A percentile compares a stretch with the other conserved stretches of the same genome.
phyloP scores from a whole-genome alignment of 2,329 filamentous ascomycete species.

The Pseudonectria buxi region DNA sequence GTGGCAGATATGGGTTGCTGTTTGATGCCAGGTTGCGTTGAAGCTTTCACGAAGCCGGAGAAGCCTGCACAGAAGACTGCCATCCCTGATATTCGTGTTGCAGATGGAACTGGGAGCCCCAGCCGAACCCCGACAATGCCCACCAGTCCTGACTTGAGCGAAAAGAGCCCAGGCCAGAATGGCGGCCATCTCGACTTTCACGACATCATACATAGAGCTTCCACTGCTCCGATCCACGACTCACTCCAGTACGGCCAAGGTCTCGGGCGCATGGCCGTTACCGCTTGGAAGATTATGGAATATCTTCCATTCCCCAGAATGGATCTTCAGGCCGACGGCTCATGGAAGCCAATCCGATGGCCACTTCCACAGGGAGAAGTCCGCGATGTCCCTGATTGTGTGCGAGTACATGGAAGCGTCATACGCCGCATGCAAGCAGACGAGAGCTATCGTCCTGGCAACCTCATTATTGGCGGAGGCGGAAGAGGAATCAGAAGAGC shows the following conservation, averaged over 20 bases:
- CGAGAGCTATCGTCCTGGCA: slow-evolving; percentile 63
- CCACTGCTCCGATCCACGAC: slow-evolving; percentile 57
- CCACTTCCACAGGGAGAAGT: slow-evolving; percentile 72
- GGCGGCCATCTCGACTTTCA: slow-evolving; percentile 39
- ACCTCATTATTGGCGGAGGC: slow-evolving; percentile 72
- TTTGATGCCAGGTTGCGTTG: slow-evolving; percentile 5
- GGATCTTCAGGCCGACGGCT: slow-evolving; percentile 65
- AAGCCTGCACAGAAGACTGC: slow-evolving; percentile 8
- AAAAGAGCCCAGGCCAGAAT: slow-evolving; percentile 15
- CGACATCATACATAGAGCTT: slow-evolving; percentile 50
- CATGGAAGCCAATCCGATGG: slow-evolving; percentile 76
- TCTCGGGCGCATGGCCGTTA: slow-evolving; percentile 45
- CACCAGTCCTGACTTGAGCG: slow-evolving; percentile 14
- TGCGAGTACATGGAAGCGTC: slow-evolving; percentile 66
- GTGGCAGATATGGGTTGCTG: slow-evolving; percentile 58
- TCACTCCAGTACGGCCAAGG: slow-evolving; percentile 61
- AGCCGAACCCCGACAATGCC: slow-evolving; percentile 14
- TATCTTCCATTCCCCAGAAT: slow-evolving; percentile 75
- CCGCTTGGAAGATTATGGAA: slow-evolving; percentile 73
- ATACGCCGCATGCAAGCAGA: slow-evolving; percentile 64
- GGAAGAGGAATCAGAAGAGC: slow-evolving; percentile 61
- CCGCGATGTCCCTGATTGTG: slow-evolving; percentile 65
- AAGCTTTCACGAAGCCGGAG: neutral
- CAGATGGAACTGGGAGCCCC: slow-evolving; percentile 13
- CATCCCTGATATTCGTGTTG: slow-evolving; percentile 27